A percentile compares a stretch with the other conserved stretches of the same genome.
These are phyloP conservation scores for Calonectria ilicicola DNA, from an alignment of 2,329 filamentous ascomycete species.

Conservation along the genomic window DNA sequence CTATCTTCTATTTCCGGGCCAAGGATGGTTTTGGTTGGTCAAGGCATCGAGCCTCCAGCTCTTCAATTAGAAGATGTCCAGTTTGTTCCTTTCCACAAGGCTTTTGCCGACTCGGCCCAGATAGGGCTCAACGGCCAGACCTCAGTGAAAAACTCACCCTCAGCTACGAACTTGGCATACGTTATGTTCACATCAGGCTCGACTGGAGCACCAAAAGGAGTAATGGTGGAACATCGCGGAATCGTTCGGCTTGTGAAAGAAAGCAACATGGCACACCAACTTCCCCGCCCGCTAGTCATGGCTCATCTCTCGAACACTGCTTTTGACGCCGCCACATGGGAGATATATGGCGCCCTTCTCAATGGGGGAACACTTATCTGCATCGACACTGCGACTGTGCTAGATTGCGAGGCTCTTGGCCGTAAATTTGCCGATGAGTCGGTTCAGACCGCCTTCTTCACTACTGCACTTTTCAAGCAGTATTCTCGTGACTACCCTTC, in stretches of 20 bases:
- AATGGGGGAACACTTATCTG: background rate
- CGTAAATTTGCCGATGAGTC: background rate
- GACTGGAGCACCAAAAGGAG: conserved; percentile 30
- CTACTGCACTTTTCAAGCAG: background rate
- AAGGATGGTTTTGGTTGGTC: conserved; percentile 27
- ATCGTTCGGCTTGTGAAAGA: background rate
- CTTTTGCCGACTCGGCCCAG: background rate
- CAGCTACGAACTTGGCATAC: background rate
- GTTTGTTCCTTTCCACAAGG: background rate
- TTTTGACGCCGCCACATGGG: background rate
- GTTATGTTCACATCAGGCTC: conserved; percentile 34
- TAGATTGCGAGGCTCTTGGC: conserved; percentile 46
- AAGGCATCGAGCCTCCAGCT: background rate
- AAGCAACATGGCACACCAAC: background rate
- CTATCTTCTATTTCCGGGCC: background rate
- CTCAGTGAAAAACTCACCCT: background rate
- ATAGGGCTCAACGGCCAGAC: background rate
- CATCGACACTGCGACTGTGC: conserved; percentile 56
- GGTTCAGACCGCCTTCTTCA: conserved; percentile 45
- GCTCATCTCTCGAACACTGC: conserved; percentile 41
- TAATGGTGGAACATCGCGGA: conserved; percentile 10
- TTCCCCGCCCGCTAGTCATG: conserved; percentile 10
- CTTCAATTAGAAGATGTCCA: background rate
- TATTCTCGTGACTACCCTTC: background rate
- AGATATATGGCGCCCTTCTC: background rate